Evolutionary conservation across 768 basidiomycete species (phyloP), one percentile per base, ranked within the genome.

Genomic region (Amanita inopinata): DNA sequence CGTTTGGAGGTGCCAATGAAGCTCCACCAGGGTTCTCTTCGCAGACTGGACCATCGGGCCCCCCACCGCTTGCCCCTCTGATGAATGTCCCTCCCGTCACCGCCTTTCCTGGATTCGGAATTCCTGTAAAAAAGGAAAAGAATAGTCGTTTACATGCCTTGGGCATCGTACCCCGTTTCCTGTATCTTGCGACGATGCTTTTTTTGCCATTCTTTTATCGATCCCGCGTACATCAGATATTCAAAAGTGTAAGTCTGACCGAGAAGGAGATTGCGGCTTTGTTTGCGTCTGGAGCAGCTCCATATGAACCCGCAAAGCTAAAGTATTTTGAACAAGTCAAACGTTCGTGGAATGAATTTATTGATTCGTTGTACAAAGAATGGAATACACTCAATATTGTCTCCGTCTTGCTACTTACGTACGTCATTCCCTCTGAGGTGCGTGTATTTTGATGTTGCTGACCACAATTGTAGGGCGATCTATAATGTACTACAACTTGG

Each of bases 131-230:
- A n/a, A 3, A 36, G 34, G 34, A 36, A 11, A 19, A 36, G 34
- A 36, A 18, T 36, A 33, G 17, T 11, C 32, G 32, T 33, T 33
- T 33, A n/a, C 12, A n/a, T 33, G 32, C 32, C 17, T n/a, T 33
- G 32, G 17, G 32, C 33, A 19, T 20, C n/a, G 23, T 35, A 35
- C 34, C 34, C 34, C 34, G 34, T 19, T 35, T 35, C 34, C 17
- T 35, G 17, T 35, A 35, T 12, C 11, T 19, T 19, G 19, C 34
- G 5, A 35, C 17, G 2, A 3, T 35, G 15, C 23, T 35, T 8
- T 35, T 35, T 12, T 3, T 35, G 18, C 34, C 34, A 10, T 35
- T 35, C 3, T 35, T 35, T 12, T 35, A 35, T 19, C 34, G 34
- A 17, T 17, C 34, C 17, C 34, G 34, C 17, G 34, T 35, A 7